Conservation (phyloP, 2,329 filamentous ascomycete species). For the Chrysosphaeria jannelii region DNA sequence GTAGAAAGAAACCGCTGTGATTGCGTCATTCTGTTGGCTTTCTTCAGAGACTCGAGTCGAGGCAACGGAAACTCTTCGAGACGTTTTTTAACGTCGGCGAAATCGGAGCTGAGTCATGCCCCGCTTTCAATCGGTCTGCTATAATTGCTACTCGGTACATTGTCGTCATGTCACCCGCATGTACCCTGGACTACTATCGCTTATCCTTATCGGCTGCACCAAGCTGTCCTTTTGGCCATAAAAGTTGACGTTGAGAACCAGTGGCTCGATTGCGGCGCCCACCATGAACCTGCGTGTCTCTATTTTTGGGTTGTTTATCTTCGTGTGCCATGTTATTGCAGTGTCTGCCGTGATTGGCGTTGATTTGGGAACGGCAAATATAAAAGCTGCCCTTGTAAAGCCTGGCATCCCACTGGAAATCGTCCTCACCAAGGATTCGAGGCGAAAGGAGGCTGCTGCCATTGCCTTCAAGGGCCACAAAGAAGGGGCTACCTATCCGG, state of each 20-base stretch:
- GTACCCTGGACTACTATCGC: no score
- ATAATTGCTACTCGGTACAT: no score
- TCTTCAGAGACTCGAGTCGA: no score
- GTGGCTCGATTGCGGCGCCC: constrained; percentile 1
- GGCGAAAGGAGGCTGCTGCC: constrained; percentile 76
- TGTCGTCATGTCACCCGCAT: no score
- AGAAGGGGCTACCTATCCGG: constrained; percentile 42
- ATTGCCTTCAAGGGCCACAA: constrained; percentile 79
- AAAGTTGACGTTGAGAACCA: constrained; percentile 1
- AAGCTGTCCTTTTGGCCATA: constrained; percentile 3
- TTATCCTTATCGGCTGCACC: constrained; percentile 3
- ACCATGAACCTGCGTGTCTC: constrained; percentile 1
- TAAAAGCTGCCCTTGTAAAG: constrained; percentile 89
- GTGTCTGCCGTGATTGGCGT: constrained; percentile 59
- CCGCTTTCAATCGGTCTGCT: no score
- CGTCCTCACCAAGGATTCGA: constrained; percentile 88
- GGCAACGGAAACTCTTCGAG: no score
- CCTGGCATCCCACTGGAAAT: constrained; percentile 93
- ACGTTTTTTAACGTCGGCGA: neutral
- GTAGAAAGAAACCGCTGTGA: constrained; percentile 6
- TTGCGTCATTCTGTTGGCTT: no score
- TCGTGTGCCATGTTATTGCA: constrained; percentile 18
- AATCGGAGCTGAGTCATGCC: constrained; percentile 3
- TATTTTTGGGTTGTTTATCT: constrained; percentile 6
- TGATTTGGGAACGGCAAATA: constrained; percentile 85